Percentiles rank a stretch among this genome's conserved stretches.
Conservation (phyloP, 148 eudicot genomes). For the Fagopyrum tataricum region DNA sequence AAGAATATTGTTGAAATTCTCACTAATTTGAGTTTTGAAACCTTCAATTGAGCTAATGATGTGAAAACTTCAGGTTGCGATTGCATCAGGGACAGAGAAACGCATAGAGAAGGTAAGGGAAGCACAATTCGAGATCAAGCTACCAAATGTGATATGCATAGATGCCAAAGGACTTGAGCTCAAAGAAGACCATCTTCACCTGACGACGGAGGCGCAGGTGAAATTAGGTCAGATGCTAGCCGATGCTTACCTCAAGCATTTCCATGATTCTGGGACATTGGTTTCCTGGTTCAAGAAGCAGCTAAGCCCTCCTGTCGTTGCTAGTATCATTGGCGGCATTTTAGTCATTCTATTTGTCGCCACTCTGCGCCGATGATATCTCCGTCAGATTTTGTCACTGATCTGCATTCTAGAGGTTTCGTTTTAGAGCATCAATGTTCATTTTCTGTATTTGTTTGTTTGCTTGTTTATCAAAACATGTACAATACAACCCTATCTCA, state of each 20-base stretch:
- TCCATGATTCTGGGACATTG: constrained; percentile 14
- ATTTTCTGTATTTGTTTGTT: too few species aligned
- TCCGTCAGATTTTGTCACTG: neutral
- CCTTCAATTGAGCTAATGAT: too few species aligned
- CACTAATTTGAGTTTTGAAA: too few species aligned
- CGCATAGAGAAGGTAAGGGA: constrained; percentile 49
- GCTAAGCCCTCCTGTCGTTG: constrained; percentile 1
- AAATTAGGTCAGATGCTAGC: constrained; percentile 61
- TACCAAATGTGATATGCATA: constrained; percentile 65
- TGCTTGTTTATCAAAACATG: too few species aligned
- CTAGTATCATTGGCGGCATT: constrained; percentile 7
- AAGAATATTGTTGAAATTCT: too few species aligned
- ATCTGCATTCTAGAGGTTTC: too few species aligned
- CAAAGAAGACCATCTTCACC: constrained; percentile 59
- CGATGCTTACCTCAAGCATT: constrained; percentile 58
- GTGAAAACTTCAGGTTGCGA: constrained; percentile 48
- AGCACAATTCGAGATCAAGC: constrained; percentile 56
- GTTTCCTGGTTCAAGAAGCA: constrained; percentile 5
- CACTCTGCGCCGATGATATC: constrained; percentile 2
- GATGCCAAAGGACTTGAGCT: constrained; percentile 80
- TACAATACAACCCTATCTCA: too few species aligned
- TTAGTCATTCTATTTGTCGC: constrained; percentile 11
- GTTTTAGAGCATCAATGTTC: too few species aligned
- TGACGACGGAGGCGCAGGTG: constrained; percentile 67
- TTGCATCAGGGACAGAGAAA: constrained; percentile 66